These are phyloP conservation scores for Medicago ruthenica DNA, from an alignment of 306 rosid species.

Conservation along the genomic window DNA sequence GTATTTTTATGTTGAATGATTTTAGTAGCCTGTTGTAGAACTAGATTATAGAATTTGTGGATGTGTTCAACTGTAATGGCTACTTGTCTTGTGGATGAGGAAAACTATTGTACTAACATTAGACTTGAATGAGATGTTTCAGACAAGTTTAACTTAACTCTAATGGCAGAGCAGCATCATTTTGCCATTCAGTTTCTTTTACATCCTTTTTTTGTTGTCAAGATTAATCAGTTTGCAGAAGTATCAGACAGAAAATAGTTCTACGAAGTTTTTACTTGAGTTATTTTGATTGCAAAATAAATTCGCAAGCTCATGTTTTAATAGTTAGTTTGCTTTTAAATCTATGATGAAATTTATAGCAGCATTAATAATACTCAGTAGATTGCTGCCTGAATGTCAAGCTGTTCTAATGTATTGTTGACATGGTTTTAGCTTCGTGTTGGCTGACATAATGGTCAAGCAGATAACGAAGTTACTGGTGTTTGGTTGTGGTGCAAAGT, in stretches of 20 bases:
- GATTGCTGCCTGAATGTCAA: background rate
- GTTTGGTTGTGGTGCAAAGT: background rate
- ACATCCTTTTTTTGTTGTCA: background rate
- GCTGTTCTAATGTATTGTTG: background rate
- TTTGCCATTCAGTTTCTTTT: background rate
- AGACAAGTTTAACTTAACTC: conserved; percentile 13
- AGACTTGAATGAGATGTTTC: conserved; percentile 17
- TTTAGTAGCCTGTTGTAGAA: conserved; percentile 24
- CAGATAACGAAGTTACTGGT: background rate
- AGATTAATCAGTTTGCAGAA: background rate
- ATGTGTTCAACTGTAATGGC: conserved; percentile 26
- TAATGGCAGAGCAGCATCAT: conserved; percentile 1
- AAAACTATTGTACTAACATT: conserved; percentile 19
- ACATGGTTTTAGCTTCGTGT: background rate
- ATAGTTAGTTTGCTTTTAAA: no score
- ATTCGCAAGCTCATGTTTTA: background rate
- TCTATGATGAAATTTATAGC: background rate
- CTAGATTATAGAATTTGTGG: conserved; percentile 30
- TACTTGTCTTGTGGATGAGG: conserved; percentile 22
- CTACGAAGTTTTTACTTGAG: background rate
- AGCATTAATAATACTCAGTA: background rate
- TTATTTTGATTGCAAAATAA: background rate
- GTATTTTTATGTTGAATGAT: conserved; percentile 4
- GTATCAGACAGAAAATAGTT: background rate
- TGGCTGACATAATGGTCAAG: background rate